Evolutionary conservation across 2,329 filamentous ascomycete species (phyloP).

Genomic region (Ophiocordyceps robertsii): DNA sequence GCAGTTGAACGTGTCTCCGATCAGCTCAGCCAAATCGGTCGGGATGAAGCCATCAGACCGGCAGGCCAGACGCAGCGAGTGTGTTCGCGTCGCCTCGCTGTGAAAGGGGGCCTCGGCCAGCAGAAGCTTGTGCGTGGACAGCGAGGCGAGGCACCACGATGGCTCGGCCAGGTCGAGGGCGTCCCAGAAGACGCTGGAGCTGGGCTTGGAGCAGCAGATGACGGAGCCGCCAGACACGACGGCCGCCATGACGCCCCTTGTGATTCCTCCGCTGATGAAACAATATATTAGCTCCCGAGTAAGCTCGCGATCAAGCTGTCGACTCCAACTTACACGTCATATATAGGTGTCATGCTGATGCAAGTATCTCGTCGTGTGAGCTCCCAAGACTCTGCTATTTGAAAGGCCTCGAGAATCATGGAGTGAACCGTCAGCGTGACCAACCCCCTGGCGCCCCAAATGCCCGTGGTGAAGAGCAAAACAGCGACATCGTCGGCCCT

Average conservation of each 20-base stretch:
- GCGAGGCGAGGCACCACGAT: neutral
- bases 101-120: neutral
- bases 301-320: neutral
- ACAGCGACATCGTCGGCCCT: constrained; percentile 1
- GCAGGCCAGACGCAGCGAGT: neutral
- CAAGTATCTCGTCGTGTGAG: constrained; percentile 1
- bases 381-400: constrained; percentile 1
- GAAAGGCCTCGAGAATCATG: constrained; percentile 1
- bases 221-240: neutral
- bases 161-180: neutral
- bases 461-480: constrained; percentile 1
- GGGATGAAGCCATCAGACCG: neutral
- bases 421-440: constrained; percentile 1
- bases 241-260: neutral
- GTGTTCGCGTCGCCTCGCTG: neutral
- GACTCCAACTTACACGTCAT: constrained; percentile 1
- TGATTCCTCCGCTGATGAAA: neutral
- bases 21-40: constrained; percentile 1
- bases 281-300: neutral
- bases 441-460: constrained; percentile 1
- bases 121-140: neutral
- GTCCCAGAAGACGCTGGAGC: neutral
- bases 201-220: neutral
- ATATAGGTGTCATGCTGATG: constrained; percentile 2
- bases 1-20: constrained; percentile 2